These are phyloP conservation scores for Lipomyces starkeyi DNA, from an alignment of 805 yeast species.

Conservation along the genomic window DNA sequence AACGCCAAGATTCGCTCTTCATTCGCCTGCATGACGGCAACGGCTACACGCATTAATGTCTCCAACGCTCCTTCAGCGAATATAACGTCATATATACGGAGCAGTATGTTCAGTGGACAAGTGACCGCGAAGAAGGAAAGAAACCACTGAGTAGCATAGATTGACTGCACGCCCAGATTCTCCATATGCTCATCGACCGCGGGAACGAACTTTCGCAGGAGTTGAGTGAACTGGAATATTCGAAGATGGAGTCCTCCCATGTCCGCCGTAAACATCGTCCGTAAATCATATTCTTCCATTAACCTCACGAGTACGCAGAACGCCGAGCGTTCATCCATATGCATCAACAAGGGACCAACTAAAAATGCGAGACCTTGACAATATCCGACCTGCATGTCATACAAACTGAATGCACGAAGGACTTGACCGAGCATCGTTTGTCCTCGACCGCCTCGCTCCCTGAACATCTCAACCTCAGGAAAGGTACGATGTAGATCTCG, in stretches of 20 bases:
- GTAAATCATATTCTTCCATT: conserved; percentile 64
- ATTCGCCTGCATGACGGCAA: conserved; percentile 59
- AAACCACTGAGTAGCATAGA: conserved; percentile 70
- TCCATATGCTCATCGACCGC: conserved; percentile 54
- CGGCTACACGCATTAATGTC: conserved; percentile 60
- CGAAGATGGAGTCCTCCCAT: conserved; percentile 60
- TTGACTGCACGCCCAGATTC: conserved; percentile 52
- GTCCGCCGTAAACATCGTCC: conserved; percentile 60
- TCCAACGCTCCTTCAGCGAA: conserved; percentile 61
- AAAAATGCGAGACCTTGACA: conserved; percentile 71
- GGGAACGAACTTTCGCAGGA: conserved; percentile 52
- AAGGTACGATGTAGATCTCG: conserved; percentile 68
- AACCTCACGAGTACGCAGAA: conserved; percentile 59
- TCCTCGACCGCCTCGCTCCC: conserved; percentile 50
- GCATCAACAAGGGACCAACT: conserved; percentile 62
- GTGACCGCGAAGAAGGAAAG: conserved; percentile 64
- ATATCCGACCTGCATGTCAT: conserved; percentile 69
- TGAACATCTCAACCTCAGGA: conserved; percentile 59
- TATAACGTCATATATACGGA: conserved; percentile 58
- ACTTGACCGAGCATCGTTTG: conserved; percentile 58
- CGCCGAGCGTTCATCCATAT: conserved; percentile 52
- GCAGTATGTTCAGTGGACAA: conserved; percentile 59
- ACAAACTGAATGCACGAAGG: conserved; percentile 66
- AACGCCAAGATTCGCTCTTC: conserved; percentile 48
- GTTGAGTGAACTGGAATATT: conserved; percentile 56